Evolutionary conservation across 768 basidiomycete species (phyloP), one percentile per base, ranked within the genome.

Genomic region (Panus rudis): DNA sequence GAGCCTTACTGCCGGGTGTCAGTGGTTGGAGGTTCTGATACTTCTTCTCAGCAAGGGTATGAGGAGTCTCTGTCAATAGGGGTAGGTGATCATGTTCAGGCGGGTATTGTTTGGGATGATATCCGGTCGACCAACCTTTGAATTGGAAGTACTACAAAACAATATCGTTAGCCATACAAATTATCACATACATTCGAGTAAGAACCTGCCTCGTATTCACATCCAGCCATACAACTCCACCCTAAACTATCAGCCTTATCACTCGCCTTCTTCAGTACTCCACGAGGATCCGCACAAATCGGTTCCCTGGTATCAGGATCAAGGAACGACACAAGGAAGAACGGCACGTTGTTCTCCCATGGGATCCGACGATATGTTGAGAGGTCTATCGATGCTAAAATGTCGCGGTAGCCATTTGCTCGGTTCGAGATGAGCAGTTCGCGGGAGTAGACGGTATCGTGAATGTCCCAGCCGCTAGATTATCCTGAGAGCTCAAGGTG

Each of bases 381-480:
- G 13, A 96, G 71, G 61, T 98, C 94, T 47, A 99, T 84, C 24
- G 70, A 63, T 6, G 96, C 96, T 27, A 87, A 64, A 37, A 99
- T 64, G 59, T 99, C 96, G 4, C 81, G 76, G 65, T 92, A 98
- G 1, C 96, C 96, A 52, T 98, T 99, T 19, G 75, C 76, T 57
- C 76, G 79, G 66, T 96, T 97, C 19, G 92, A 93, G 47, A 99
- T 86, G 12, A 83, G 69, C 10, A 98, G 78, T 62, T 98, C 96
- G 19, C 73, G 75, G 4, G 79, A 72, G 65, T 98, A 97, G 4
- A 87, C 77, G 0, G 72, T 50, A 58, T 98, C 96, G 52, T 97
- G 91, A 13, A 97, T 81, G 61, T 94, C 89, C 93, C 90, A 92
- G 37, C 86, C 88, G 48, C 84, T 91, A 51, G 10, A 32, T 12